Evolutionary conservation across 176 grass and related monocot genomes (phyloP).

Genomic region (Zea luxurians): DNA sequence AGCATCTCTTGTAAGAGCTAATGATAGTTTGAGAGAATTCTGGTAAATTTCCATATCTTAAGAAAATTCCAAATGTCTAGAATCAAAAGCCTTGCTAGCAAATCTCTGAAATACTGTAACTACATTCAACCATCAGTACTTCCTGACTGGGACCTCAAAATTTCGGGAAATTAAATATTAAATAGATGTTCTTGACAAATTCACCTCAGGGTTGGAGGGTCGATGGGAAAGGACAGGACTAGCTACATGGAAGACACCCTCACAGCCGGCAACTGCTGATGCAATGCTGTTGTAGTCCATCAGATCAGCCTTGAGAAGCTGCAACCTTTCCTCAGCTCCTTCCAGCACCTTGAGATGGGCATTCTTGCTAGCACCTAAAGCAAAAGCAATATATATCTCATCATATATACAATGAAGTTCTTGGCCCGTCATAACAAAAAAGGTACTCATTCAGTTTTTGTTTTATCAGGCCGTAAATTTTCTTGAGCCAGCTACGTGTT

Average conservation of each 20-base stretch:
- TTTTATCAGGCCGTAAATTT: background rate
- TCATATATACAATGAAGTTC: background rate
- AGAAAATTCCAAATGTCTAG: background rate
- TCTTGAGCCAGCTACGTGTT: background rate
- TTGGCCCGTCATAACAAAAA: background rate
- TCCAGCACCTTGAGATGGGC: slow-evolving; percentile 59
- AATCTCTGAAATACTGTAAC: background rate
- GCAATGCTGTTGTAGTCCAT: slow-evolving; percentile 49
- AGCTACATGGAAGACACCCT: slow-evolving; percentile 73
- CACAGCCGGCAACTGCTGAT: slow-evolving; percentile 53
- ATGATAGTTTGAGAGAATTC: background rate
- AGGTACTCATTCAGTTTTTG: background rate
- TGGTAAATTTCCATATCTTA: background rate
- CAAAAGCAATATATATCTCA: slow-evolving; percentile 1
- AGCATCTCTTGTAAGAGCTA: background rate
- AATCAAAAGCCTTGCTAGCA: too few species aligned
- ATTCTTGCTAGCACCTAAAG: slow-evolving; percentile 65
- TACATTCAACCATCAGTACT: background rate
- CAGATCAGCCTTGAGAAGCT: slow-evolving; percentile 67
- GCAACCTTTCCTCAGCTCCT: slow-evolving; percentile 49
- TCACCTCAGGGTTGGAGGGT: slow-evolving; percentile 68
- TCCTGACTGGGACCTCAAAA: background rate
- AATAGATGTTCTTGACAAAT: background rate
- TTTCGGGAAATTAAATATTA: background rate
- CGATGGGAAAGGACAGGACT: slow-evolving; percentile 57